phyloP scores from a whole-genome alignment of 2,329 filamentous ascomycete species.

The Dactylellina leptospora region DNA sequence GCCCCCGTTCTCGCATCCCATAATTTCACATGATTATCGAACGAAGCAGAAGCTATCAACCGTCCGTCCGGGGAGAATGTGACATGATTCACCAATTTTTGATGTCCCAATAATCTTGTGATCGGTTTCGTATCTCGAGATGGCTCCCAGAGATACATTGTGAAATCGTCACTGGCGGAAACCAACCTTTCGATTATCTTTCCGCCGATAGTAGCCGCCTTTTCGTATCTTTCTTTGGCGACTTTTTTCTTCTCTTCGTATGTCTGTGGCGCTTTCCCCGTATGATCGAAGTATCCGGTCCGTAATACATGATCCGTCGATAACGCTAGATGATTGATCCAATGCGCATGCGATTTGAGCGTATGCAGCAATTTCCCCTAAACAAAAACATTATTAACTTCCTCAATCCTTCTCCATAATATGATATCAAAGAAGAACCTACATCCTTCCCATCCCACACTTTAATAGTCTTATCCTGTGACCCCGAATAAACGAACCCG shows the following conservation, averaged over 20 bases:
- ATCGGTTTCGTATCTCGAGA: conserved; percentile 80
- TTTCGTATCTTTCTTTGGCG: conserved; percentile 83
- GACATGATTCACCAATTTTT: conserved; percentile 42
- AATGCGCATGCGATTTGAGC: conserved; percentile 83
- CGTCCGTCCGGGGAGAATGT: conserved; percentile 85
- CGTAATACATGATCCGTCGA: conserved; percentile 90
- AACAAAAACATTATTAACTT: neutral
- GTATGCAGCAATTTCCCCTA: conserved; percentile 83
- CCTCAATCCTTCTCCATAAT: neutral
- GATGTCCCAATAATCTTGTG: conserved; percentile 61
- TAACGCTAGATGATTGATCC: conserved; percentile 93
- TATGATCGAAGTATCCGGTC: conserved; percentile 87
- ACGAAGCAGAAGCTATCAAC: conserved; percentile 85
- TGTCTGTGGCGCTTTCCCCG: conserved; percentile 72
- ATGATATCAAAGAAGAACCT: conserved; percentile 3
- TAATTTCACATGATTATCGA: conserved; percentile 76
- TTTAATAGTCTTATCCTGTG: conserved; percentile 51
- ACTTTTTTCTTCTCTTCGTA: conserved; percentile 76
- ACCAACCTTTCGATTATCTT: conserved; percentile 83
- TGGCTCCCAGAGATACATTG: conserved; percentile 95
- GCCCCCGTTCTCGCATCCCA: conserved; percentile 69
- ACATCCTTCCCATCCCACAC: conserved; percentile 53
- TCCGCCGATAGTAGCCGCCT: conserved; percentile 79
- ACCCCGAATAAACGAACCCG: conserved; percentile 48
- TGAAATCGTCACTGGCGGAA: conserved; percentile 93